Evolutionary conservation across 2,329 filamentous ascomycete genomes (phyloP).

Genomic region (Verticillium dahliae): DNA sequence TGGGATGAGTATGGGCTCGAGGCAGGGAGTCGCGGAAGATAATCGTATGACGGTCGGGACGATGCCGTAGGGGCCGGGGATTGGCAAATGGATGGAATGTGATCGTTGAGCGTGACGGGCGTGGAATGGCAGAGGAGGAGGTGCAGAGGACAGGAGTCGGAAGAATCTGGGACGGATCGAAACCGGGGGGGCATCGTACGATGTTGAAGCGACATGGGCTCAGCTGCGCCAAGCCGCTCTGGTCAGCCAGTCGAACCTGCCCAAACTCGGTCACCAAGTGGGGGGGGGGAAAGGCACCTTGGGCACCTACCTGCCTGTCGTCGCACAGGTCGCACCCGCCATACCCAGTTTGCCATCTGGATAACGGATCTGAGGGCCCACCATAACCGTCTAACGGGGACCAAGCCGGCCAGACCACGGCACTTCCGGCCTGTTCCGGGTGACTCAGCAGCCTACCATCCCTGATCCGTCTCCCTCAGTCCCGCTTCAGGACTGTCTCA

Average conservation of each 20-base stretch:
- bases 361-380: background rate
- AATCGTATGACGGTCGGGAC: conserved; percentile 2
- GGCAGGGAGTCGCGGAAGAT: background rate
- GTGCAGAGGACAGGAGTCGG: conserved; percentile 2
- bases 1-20: background rate
- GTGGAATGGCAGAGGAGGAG: background rate
- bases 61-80: background rate
- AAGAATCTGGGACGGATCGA: conserved; percentile 1
- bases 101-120: background rate
- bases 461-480: background rate
- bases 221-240: background rate
- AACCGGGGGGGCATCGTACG: conserved; percentile 11
- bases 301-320: background rate
- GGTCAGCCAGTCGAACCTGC: background rate
- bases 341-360: background rate
- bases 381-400: background rate
- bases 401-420: background rate
- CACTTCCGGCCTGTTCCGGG: background rate
- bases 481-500: background rate
- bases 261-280: background rate
- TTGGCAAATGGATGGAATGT: conserved; percentile 5
- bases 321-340: background rate
- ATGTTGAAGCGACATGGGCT: conserved; percentile 4
- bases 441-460: background rate
- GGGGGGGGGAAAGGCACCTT: background rate